phyloP scores from a whole-genome alignment of 371 early-diverging fungal genomes.

The Entomophthora muscae region DNA sequence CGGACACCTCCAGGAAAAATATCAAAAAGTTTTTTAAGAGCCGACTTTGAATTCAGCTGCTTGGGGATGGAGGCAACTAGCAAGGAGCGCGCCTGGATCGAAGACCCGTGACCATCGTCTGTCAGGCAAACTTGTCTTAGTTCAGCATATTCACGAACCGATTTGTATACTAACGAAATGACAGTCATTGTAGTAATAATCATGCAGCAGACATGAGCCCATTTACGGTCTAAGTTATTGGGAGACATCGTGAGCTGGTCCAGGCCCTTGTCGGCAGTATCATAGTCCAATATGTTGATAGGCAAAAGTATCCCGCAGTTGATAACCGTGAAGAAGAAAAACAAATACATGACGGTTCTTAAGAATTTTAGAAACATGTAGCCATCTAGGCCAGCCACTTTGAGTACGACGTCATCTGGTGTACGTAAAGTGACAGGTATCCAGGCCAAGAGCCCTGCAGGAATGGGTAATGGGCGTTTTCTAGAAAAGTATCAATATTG shows the following conservation, averaged over 20 bases:
- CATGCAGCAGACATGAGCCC: background rate
- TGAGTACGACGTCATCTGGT: constrained; percentile 32
- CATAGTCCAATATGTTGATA: background rate
- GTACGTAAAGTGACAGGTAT: constrained; percentile 30
- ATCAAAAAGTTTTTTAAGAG: background rate
- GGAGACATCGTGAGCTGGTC: background rate
- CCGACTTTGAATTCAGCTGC: background rate
- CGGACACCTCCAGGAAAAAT: background rate
- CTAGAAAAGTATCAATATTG: background rate
- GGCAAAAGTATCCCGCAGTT: background rate
- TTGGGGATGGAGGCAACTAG: background rate
- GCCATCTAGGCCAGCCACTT: constrained; percentile 47
- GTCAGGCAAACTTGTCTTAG: background rate
- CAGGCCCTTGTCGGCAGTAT: background rate
- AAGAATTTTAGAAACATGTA: constrained; percentile 61
- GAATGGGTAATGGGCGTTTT: constrained; percentile 19
- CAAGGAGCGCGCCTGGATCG: background rate
- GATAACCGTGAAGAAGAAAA: background rate
- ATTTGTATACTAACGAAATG: background rate
- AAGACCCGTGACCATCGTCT: background rate
- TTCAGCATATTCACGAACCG: background rate
- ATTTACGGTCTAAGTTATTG: background rate
- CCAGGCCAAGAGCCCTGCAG: constrained; percentile 34
- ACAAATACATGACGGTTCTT: constrained; percentile 21
- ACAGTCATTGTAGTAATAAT: background rate